Evolutionary conservation across 148 eudicot species (phyloP), one percentile per base, ranked within the genome.

Genomic region (Chenopodium album): DNA sequence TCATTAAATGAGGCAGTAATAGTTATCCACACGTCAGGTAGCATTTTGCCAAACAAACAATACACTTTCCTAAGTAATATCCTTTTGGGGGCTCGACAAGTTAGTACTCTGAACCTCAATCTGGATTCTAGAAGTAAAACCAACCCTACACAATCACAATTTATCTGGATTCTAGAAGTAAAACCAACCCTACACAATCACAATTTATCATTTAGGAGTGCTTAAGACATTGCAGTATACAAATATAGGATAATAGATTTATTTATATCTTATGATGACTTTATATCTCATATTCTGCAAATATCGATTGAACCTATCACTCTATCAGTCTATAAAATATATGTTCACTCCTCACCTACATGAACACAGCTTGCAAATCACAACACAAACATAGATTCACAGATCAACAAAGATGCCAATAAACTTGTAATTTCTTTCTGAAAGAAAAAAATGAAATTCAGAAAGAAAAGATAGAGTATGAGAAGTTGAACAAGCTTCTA

Each of bases 401-500:
- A 19, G 9, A 22, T 62, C 26, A 62, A 8, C 26, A 62, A 62
- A 62, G 9, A 22, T 20, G 9, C 23, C 65, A 20, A 62, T 19
- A 56, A 19, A 16, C 23, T 62, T 9, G 26, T 22, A 62, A 62
- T 20, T 62, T 62, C 26, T 4, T 20, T 62, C 65, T 7, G 26
- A 62, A 22, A 62, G 26, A 62, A 22, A 60, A 37, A 5, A 9
- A 62, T 62, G 65, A 62, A 19, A 20, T 62, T 62, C 34, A 66
- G 1, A 66, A 66, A 10, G 28, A 9, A 12, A 67, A 10, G 34
- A 23, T 16, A 19, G 73, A 32, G 19, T 31, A 23, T 67, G 73
- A 71, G 14, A 20, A 71, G 75, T 71, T 41, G 29, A 71, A 71
- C 54, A 44, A 71, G 75, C 28, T 71, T 41, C 29, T 71, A 20